Percentiles rank a stretch among this genome's conserved stretches.
phyloP scores from a whole-genome alignment of 306 rosid genomes.

The Malus sieversii region DNA sequence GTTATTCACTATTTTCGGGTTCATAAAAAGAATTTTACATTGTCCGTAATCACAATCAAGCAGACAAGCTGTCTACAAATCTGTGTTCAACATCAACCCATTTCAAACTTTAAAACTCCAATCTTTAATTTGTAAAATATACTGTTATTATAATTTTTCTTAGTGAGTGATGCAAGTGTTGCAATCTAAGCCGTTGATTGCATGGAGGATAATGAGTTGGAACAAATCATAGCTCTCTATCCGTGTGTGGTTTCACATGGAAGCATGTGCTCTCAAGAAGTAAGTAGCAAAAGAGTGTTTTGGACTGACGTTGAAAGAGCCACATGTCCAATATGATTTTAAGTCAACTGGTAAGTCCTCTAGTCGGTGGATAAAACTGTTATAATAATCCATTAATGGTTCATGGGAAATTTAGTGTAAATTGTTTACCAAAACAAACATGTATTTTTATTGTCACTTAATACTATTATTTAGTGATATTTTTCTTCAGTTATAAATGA shows the following conservation, averaged over 20 bases:
- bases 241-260: constrained; percentile 46
- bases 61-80: constrained; percentile 15
- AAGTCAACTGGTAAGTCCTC: constrained; percentile 45
- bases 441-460: too few relatives aligned
- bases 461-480: too few relatives aligned
- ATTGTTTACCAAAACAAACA: neutral
- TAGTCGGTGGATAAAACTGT: constrained; percentile 2
- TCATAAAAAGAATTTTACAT: too few relatives aligned
- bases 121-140: neutral
- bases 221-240: constrained; percentile 22
- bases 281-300: constrained; percentile 38
- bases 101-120: constrained; percentile 16
- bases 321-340: constrained; percentile 24
- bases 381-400: neutral
- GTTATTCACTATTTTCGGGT: too few relatives aligned
- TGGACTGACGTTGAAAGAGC: constrained; percentile 48
- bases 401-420: neutral
- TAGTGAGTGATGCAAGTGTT: constrained; percentile 5
- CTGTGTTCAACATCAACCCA: neutral
- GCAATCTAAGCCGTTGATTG: constrained; percentile 18
- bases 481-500: too few relatives aligned
- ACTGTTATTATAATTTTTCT: neutral
- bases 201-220: neutral
- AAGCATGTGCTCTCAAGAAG: constrained; percentile 47
- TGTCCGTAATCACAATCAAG: too few relatives aligned